These are phyloP conservation scores for Calonectria leucothoes DNA, from an alignment of 2,329 filamentous ascomycete genomes.

Conservation along the genomic window DNA sequence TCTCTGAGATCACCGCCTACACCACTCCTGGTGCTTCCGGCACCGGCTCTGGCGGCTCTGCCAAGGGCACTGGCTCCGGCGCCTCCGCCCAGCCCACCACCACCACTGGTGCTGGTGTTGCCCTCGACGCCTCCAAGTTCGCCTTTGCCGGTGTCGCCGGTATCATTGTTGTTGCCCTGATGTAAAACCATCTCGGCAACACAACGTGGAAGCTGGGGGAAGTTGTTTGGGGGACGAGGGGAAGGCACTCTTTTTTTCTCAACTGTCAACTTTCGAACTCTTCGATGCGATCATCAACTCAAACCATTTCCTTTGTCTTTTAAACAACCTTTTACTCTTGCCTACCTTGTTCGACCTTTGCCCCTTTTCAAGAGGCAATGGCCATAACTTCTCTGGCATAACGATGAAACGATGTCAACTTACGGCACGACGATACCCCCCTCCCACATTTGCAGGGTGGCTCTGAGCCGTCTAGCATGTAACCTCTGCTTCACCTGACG, in stretches of 20 bases:
- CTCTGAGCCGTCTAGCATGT: slow-evolving; percentile 28
- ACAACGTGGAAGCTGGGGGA: slow-evolving; percentile 3
- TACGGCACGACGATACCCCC: slow-evolving; percentile 37
- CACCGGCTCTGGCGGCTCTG: slow-evolving; percentile 22
- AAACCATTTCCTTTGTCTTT: slow-evolving; percentile 35
- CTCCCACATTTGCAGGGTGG: slow-evolving; percentile 29
- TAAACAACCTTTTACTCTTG: slow-evolving; percentile 20
- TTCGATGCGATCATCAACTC: slow-evolving; percentile 31
- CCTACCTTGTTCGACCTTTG: slow-evolving; percentile 25
- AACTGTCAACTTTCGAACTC: slow-evolving; percentile 31
- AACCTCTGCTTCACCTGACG: slow-evolving; percentile 37
- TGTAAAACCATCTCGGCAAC: slow-evolving; percentile 55
- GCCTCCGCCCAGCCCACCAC: slow-evolving; percentile 43
- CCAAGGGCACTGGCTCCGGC: slow-evolving; percentile 19
- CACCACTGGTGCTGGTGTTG: slow-evolving; percentile 56
- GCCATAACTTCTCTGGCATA: slow-evolving; percentile 33
- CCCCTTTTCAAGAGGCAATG: background rate
- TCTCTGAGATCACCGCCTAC: slow-evolving; percentile 34
- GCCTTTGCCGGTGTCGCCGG: slow-evolving; percentile 63
- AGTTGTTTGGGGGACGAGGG: slow-evolving; percentile 11
- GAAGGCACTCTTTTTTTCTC: background rate
- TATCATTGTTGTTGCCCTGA: slow-evolving; percentile 61
- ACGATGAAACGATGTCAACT: slow-evolving; percentile 43
- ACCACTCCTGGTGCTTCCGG: slow-evolving; percentile 30
- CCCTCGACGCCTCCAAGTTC: slow-evolving; percentile 57